phyloP scores from a whole-genome alignment of 768 basidiomycete genomes.

The Kwoniella bestiolae region DNA sequence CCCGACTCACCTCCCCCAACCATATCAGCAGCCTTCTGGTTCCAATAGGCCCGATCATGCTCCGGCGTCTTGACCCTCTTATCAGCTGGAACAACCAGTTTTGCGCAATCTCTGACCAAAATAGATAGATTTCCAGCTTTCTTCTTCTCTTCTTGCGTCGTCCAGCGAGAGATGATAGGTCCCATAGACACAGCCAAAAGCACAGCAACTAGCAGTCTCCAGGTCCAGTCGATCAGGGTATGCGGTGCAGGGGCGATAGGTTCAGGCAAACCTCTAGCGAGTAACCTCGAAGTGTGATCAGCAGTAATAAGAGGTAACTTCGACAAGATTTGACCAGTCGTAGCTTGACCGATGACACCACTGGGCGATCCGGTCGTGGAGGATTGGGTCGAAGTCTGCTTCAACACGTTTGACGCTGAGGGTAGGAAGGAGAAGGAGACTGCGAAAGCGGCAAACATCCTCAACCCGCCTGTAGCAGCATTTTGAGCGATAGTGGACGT shows the following conservation, averaged over 20 bases:
- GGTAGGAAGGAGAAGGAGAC: constrained; percentile 48
- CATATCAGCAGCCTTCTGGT: constrained; percentile 27
- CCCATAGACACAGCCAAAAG: constrained; percentile 40
- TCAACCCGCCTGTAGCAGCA: constrained; percentile 18
- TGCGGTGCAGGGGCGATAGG: constrained; percentile 35
- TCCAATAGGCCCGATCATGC: constrained; percentile 18
- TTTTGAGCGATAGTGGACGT: constrained; percentile 4
- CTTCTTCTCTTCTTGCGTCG: constrained; percentile 11
- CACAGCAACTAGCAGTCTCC: constrained; percentile 43
- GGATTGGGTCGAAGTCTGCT: constrained; percentile 10
- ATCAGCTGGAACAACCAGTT: background rate
- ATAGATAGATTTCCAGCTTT: constrained; percentile 12
- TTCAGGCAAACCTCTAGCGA: constrained; percentile 34
- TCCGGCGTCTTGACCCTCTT: constrained; percentile 11
- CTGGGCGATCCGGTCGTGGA: constrained; percentile 13
- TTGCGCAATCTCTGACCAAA: constrained; percentile 7
- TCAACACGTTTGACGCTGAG: constrained; percentile 40
- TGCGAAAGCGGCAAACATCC: constrained; percentile 52
- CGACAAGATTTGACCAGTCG: constrained; percentile 40
- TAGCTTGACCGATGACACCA: constrained; percentile 5
- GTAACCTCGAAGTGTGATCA: constrained; percentile 43
- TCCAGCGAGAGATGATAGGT: constrained; percentile 33
- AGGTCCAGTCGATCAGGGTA: constrained; percentile 49
- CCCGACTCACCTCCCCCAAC: constrained; percentile 44
- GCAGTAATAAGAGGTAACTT: constrained; percentile 49